A percentile compares a stretch with the other conserved stretches of the same genome.
phyloP scores from a whole-genome alignment of 1,284 basidiomycete genomes.

The Earliella scabrosa region DNA sequence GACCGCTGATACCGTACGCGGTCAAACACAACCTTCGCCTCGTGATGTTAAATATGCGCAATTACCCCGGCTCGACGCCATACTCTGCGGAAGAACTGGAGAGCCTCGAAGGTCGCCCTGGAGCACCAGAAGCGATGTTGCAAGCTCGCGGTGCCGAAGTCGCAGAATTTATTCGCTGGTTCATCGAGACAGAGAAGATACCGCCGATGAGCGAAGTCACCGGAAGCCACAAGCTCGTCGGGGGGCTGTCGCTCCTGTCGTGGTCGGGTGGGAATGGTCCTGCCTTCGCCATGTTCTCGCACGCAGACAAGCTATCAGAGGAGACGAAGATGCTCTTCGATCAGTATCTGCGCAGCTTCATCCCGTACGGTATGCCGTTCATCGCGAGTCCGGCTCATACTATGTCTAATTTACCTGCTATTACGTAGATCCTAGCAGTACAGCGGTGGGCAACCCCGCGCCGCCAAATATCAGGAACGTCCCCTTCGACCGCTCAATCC shows the following conservation, averaged over 20 bases:
- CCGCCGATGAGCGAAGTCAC: conserved; percentile 16
- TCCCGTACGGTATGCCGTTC: conserved; percentile 32
- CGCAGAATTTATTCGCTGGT: conserved; percentile 32
- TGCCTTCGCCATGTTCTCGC: conserved; percentile 28
- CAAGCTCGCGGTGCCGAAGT: conserved; percentile 29
- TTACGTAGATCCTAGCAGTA: conserved; percentile 9
- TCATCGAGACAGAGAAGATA: conserved; percentile 29
- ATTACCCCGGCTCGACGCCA: conserved; percentile 35
- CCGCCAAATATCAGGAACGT: conserved; percentile 1
- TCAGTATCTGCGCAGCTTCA: conserved; percentile 27
- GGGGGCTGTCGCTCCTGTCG: conserved; percentile 32
- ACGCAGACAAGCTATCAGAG: conserved; percentile 21
- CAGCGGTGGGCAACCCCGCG: conserved; percentile 1
- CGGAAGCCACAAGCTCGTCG: conserved; percentile 12
- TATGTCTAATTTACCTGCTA: too few species aligned
- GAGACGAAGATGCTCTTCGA: conserved; percentile 24
- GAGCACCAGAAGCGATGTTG: conserved; percentile 18
- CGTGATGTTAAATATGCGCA: conserved; percentile 36
- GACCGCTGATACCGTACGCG: conserved; percentile 30
- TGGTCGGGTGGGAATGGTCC: conserved; percentile 33
- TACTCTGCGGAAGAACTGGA: conserved; percentile 29
- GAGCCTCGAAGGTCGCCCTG: background rate
- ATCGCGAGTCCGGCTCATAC: too few species aligned
- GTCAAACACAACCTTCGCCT: conserved; percentile 31
- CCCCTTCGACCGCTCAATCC: conserved; percentile 1